These are phyloP conservation scores for Flammula alnicola DNA, from an alignment of 1,284 basidiomycete species.

Conservation along the genomic window DNA sequence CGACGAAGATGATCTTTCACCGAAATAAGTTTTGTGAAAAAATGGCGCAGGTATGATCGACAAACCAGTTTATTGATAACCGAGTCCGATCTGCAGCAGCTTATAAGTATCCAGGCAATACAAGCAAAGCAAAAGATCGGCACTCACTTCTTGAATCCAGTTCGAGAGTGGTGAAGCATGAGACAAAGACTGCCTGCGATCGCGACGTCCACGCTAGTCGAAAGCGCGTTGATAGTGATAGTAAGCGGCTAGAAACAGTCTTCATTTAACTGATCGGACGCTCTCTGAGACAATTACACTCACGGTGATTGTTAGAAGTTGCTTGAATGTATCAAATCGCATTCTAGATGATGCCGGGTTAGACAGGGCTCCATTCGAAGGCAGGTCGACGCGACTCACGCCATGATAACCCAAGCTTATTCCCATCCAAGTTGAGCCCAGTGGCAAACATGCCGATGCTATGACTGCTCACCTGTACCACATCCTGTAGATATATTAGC, in stretches of 20 bases:
- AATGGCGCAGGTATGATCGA: neutral
- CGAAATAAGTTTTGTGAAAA: neutral
- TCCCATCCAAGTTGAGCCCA: neutral
- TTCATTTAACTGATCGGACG: neutral
- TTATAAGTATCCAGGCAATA: neutral
- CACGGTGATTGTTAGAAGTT: conserved; percentile 48
- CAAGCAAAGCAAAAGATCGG: neutral
- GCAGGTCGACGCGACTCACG: conserved; percentile 25
- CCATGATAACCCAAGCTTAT: conserved; percentile 32
- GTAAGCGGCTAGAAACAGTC: conserved; percentile 38
- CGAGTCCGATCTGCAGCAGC: conserved; percentile 46
- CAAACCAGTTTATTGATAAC: conserved; percentile 55
- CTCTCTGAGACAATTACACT: neutral
- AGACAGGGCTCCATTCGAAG: neutral
- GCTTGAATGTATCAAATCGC: conserved; percentile 44
- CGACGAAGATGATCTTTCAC: conserved; percentile 51
- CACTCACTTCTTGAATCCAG: conserved; percentile 53
- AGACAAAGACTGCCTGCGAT: conserved; percentile 52
- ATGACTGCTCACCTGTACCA: conserved; percentile 43
- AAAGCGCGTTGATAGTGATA: conserved; percentile 57
- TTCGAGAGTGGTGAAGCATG: conserved; percentile 50
- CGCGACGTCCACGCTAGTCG: conserved; percentile 49
- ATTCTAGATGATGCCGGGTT: conserved; percentile 32
- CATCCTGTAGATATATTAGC: conserved; percentile 33
- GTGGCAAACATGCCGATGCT: neutral